A percentile compares a stretch with the other conserved stretches of the same genome.
Evolutionary conservation across 2,329 filamentous ascomycete genomes (phyloP).

Genomic region (Rugonectria rugulosa): DNA sequence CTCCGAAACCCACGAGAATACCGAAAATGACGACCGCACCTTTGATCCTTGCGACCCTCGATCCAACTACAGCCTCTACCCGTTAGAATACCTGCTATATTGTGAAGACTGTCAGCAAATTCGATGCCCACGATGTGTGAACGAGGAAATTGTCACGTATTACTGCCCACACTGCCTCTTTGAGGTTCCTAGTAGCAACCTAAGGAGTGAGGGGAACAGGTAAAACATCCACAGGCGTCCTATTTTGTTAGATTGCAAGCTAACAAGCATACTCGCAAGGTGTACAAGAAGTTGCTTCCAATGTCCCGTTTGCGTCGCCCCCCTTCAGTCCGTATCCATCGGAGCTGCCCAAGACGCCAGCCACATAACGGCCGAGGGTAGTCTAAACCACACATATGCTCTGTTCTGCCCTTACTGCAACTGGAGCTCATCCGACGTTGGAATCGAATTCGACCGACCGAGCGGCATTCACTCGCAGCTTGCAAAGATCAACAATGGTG

Average conservation of each 20-base stretch:
- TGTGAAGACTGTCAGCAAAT: conserved; percentile 98
- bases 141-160: conserved; percentile 93
- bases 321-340: conserved; percentile 76
- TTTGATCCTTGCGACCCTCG: conserved; percentile 88
- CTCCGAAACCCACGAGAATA: conserved; percentile 42
- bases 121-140: conserved; percentile 88
- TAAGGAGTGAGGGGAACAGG: conserved; percentile 94
- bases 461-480: conserved; percentile 87
- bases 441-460: conserved; percentile 87
- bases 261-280: conserved; percentile 53
- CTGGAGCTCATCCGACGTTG: conserved; percentile 91
- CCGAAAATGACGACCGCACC: conserved; percentile 76
- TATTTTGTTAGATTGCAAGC: conserved; percentile 13
- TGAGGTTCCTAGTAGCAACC: conserved; percentile 91
- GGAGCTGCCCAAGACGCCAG: conserved; percentile 61
- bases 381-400: conserved; percentile 66
- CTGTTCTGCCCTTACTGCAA: conserved; percentile 90
- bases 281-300: conserved; percentile 96
- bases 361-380: conserved; percentile 52
- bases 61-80: conserved; percentile 91
- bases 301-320: conserved; percentile 87
- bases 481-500: conserved; percentile 71
- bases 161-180: conserved; percentile 96
- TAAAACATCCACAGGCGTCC: conserved; percentile 49
- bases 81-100: conserved; percentile 91